These are phyloP conservation scores for Penicillium nucicola DNA, from an alignment of 495 filamentous ascomycete species.

Conservation along the genomic window DNA sequence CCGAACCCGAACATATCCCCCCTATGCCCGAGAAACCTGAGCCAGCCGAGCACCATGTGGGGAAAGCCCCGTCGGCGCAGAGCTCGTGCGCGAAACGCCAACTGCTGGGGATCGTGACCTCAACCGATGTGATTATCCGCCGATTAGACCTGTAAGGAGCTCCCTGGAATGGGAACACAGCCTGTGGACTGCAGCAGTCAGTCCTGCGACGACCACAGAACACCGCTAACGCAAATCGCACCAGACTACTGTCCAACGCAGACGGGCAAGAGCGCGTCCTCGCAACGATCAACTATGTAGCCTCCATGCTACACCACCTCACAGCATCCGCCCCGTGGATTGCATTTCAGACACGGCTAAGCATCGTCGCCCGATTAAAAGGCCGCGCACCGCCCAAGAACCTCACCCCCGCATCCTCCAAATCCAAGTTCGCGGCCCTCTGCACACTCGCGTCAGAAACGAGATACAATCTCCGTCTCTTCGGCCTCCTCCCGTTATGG, in stretches of 20 bases:
- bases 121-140: conserved; percentile 33
- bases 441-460: conserved; percentile 63
- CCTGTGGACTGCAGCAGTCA: no score
- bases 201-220: not conserved
- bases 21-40: not conserved
- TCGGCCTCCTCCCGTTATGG: conserved; percentile 76
- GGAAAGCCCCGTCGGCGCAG: conserved; percentile 28
- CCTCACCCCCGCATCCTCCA: conserved; percentile 24
- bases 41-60: conserved; percentile 15
- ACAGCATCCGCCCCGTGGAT: conserved; percentile 37
- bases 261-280: conserved; percentile 34
- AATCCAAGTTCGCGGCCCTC: conserved; percentile 46
- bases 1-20: conserved; percentile 11
- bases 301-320: conserved; percentile 40
- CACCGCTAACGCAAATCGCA: conserved; percentile 11
- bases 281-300: conserved; percentile 37
- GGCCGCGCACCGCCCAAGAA: conserved; percentile 9
- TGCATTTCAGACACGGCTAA: conserved; percentile 32
- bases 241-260: conserved; percentile 34
- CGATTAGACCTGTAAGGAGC: conserved; percentile 36
- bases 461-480: conserved; percentile 72
- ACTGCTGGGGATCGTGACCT: conserved; percentile 28
- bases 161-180: not conserved
- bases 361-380: conserved; percentile 37
- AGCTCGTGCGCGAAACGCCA: conserved; percentile 20